Evolutionary conservation across 2,329 filamentous ascomycete genomes (phyloP).

Genomic region (Penicillium hordei): DNA sequence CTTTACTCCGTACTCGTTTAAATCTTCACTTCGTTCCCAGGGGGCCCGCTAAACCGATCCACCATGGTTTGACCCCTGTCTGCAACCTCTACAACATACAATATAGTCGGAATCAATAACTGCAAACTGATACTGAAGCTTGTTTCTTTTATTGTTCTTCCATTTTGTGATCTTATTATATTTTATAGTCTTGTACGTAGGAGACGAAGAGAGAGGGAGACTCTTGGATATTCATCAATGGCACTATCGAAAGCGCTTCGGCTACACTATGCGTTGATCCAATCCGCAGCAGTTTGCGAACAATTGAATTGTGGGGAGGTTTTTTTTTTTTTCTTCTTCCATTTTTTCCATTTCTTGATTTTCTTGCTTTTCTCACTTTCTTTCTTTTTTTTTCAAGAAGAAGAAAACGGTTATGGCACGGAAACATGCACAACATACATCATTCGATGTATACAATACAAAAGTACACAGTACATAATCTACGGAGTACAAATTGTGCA

Average conservation of each 20-base stretch:
- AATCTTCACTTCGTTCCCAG: constrained; percentile 3
- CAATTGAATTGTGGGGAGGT: constrained; percentile 12
- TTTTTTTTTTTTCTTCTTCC: background rate
- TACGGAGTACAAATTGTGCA: background rate
- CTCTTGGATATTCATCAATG: background rate
- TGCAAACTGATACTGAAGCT: background rate
- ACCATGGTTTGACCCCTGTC: constrained; percentile 1
- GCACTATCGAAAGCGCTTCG: constrained; percentile 16
- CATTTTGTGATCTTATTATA: background rate
- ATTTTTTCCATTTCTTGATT: background rate
- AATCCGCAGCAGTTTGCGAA: constrained; percentile 14
- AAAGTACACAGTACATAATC: background rate
- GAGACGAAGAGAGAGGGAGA: background rate
- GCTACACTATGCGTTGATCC: constrained; percentile 4
- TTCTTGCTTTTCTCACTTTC: no score
- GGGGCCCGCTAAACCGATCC: background rate
- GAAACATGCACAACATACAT: background rate
- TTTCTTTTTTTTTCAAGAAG: background rate
- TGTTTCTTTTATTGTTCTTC: background rate
- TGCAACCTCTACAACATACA: background rate
- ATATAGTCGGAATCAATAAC: background rate
- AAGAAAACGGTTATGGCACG: background rate
- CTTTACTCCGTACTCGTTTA: background rate
- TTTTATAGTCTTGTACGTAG: background rate
- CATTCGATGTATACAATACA: background rate